phyloP scores from a whole-genome alignment of 345 rosid species.

The Kandelia obovata region DNA sequence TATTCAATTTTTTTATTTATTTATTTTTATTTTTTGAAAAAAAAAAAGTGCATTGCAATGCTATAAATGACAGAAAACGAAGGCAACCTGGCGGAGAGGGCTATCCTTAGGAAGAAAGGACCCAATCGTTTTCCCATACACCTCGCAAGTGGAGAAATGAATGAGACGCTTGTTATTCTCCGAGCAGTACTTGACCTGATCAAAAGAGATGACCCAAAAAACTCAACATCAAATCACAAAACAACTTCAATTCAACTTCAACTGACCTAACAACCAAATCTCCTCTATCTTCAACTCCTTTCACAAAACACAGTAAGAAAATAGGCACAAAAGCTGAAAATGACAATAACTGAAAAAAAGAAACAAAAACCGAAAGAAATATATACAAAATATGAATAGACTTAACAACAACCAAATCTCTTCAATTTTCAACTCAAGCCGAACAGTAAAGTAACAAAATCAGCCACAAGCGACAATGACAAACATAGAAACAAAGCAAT shows the following conservation, averaged over 20 bases:
- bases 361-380: background rate
- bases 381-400: background rate
- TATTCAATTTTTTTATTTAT: background rate
- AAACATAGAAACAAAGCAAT: background rate
- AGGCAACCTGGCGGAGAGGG: slow-evolving; percentile 78
- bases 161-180: slow-evolving; percentile 95
- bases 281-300: slow-evolving; percentile 3
- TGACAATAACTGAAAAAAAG: background rate
- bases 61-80: slow-evolving; percentile 19
- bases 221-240: slow-evolving; percentile 24
- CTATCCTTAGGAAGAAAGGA: slow-evolving; percentile 88
- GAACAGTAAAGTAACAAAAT: background rate
- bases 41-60: too few species aligned
- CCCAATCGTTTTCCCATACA: slow-evolving; percentile 94
- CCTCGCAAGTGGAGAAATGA: slow-evolving; percentile 99
- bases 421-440: background rate
- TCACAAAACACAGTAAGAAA: background rate
- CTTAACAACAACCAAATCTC: background rate
- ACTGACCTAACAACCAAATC: background rate
- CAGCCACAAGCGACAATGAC: background rate
- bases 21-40: background rate
- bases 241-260: slow-evolving; percentile 14
- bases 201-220: background rate
- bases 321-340: background rate
- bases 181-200: slow-evolving; percentile 89